Percentiles rank a stretch among this genome's conserved stretches.
These are phyloP conservation scores for Rhododendron mucronatum DNA, from an alignment of 148 eudicot species.

Conservation along the genomic window DNA sequence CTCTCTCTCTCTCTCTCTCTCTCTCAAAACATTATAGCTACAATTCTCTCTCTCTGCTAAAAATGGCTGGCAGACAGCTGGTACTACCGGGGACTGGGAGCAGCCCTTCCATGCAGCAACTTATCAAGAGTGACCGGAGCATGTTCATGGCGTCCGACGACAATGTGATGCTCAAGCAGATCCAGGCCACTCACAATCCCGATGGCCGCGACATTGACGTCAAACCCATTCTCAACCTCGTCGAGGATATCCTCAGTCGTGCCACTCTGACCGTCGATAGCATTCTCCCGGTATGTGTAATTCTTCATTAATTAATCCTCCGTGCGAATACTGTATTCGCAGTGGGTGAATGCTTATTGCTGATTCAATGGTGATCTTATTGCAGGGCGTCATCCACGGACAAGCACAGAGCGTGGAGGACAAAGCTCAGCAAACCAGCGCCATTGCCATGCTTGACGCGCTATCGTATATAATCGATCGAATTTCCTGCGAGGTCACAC, in stretches of 20 bases:
- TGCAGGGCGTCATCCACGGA: conserved; percentile 15
- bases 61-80: not conserved
- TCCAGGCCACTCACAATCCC: conserved; percentile 28
- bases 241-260: conserved; percentile 29
- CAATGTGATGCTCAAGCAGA: conserved; percentile 21
- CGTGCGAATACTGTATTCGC: not conserved
- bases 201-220: conserved; percentile 23
- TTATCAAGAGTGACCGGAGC: conserved; percentile 18
- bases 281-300: conserved; percentile 3
- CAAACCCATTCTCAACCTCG: conserved; percentile 19
- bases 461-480: conserved; percentile 25
- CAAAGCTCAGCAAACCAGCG: conserved; percentile 7
- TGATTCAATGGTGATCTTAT: not conserved
- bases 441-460: conserved; percentile 22
- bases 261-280: conserved; percentile 3
- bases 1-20: not conserved
- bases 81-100: not conserved
- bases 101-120: conserved; percentile 8
- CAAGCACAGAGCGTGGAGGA: conserved; percentile 6
- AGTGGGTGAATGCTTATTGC: not conserved
- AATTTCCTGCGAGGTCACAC: conserved; percentile 36
- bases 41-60: not conserved
- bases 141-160: conserved; percentile 22
- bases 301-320: not conserved
- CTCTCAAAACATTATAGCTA: too few relatives aligned